phyloP scores from a whole-genome alignment of 2,329 filamentous ascomycete genomes.

The Apiospora kogelbergensis region DNA sequence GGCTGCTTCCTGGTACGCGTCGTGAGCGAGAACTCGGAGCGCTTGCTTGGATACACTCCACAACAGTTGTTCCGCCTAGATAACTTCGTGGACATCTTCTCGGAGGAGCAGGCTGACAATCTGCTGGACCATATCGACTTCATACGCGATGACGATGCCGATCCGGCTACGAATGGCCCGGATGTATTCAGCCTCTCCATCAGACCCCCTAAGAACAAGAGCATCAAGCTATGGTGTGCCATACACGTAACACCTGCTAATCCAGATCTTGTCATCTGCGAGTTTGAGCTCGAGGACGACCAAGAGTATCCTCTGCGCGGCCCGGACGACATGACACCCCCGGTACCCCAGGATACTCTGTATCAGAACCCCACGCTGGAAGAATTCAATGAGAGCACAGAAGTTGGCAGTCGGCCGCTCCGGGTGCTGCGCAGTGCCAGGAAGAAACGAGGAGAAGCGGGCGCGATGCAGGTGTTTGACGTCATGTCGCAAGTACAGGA shows the following conservation, averaged over 20 bases:
- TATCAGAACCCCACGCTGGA: slow-evolving; percentile 70
- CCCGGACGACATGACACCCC: slow-evolving; percentile 56
- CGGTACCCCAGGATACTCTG: slow-evolving; percentile 71
- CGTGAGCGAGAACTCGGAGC: slow-evolving; percentile 77
- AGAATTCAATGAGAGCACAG: slow-evolving; percentile 74
- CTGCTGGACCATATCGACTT: slow-evolving; percentile 86
- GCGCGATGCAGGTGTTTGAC: slow-evolving; percentile 86
- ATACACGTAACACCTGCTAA: slow-evolving; percentile 73
- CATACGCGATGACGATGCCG: slow-evolving; percentile 77
- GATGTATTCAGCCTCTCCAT: slow-evolving; percentile 83
- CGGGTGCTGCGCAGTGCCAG: slow-evolving; percentile 73
- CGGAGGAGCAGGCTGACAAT: slow-evolving; percentile 81
- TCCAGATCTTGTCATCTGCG: slow-evolving; percentile 75
- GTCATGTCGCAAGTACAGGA: slow-evolving; percentile 92
- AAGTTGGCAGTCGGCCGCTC: slow-evolving; percentile 74
- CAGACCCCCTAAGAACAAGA: slow-evolving; percentile 52
- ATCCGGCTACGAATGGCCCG: slow-evolving; percentile 73
- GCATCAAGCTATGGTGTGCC: slow-evolving; percentile 80
- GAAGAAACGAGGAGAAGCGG: slow-evolving; percentile 74
- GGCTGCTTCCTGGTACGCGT: slow-evolving; percentile 69
- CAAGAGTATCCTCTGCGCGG: slow-evolving; percentile 66
- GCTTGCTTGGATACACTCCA: slow-evolving; percentile 75
- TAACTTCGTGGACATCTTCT: slow-evolving; percentile 81
- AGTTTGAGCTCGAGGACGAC: slow-evolving; percentile 86
- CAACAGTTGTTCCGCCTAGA: slow-evolving; percentile 70